These are phyloP conservation scores for Myriosclerotinia duriaeana DNA, from an alignment of 2,329 filamentous ascomycete species.

Conservation along the genomic window DNA sequence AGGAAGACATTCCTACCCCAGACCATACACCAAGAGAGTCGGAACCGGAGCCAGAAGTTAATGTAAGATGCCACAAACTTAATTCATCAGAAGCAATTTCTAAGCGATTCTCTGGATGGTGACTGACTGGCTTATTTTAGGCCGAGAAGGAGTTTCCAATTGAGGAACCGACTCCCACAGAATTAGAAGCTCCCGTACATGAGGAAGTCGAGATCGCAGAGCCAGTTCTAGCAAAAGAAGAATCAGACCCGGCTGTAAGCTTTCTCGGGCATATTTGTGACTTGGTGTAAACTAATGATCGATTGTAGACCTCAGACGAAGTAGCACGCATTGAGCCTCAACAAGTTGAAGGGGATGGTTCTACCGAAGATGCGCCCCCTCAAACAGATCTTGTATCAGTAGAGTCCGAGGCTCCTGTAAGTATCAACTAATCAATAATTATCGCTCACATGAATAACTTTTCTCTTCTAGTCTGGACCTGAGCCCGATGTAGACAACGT, in stretches of 20 bases:
- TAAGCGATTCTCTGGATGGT: background rate
- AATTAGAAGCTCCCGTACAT: background rate
- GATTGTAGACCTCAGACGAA: background rate
- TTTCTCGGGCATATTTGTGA: fast-evolving
- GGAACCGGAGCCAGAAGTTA: background rate
- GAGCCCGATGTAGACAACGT: background rate
- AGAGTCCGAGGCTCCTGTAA: background rate
- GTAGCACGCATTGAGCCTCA: background rate
- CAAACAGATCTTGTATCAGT: background rate
- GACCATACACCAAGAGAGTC: background rate
- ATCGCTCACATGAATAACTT: background rate
- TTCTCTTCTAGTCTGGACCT: background rate
- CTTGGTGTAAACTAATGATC: background rate
- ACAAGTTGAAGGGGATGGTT: background rate
- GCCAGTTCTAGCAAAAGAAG: background rate
- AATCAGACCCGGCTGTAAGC: background rate
- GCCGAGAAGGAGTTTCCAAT: background rate
- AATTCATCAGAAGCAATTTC: too few species aligned
- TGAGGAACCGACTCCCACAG: background rate
- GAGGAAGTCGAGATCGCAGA: background rate
- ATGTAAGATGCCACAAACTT: background rate
- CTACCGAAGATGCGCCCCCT: background rate
- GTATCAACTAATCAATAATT: background rate
- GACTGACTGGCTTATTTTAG: background rate
- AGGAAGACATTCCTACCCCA: too few species aligned